Percentiles rank a stretch among this genome's conserved stretches.
Conservation (phyloP, 75 land plant genomes). For the Selaginella tamariscina region DNA sequence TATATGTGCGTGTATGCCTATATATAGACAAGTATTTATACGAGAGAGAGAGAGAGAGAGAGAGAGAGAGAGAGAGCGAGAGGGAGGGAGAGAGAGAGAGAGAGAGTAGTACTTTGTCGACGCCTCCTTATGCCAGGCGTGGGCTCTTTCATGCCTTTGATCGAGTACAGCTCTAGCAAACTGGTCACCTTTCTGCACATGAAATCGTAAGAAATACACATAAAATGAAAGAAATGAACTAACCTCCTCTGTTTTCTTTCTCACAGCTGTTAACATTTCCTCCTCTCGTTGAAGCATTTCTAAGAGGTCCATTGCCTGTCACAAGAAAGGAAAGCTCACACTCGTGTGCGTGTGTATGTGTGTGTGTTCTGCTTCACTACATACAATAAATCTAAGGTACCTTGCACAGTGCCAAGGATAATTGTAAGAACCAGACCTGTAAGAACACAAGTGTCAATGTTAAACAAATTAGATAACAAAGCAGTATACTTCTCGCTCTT, state of each 20-base stretch:
- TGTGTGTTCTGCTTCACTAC: neutral
- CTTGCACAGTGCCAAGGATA: constrained; percentile 75
- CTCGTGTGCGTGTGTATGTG: neutral
- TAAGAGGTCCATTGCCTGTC: constrained; percentile 83
- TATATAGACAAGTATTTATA: too few relatives aligned
- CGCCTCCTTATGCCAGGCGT: constrained; percentile 73
- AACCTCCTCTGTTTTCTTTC: constrained; percentile 23
- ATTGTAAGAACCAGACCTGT: constrained; percentile 92
- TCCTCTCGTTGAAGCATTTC: constrained; percentile 94
- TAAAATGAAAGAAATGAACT: neutral
- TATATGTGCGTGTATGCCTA: too few relatives aligned
- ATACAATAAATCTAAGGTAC: constrained; percentile 20
- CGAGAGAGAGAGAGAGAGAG: too few relatives aligned
- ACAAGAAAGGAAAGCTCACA: neutral
- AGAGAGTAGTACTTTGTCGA: too few relatives aligned
- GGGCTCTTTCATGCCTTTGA: constrained; percentile 56
- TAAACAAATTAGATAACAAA: neutral
- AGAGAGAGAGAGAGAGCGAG: too few relatives aligned
- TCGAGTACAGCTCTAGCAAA: constrained; percentile 50
- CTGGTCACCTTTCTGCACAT: constrained; percentile 35
- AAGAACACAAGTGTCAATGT: constrained; percentile 6
- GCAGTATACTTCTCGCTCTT: constrained; percentile 71
- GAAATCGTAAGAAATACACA: neutral
- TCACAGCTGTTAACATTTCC: constrained; percentile 70
- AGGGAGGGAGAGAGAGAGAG: too few relatives aligned